Percentiles rank a stretch among this genome's conserved stretches.
Evolutionary conservation across 2,329 filamentous ascomycete genomes (phyloP).

Genomic region (Pezicula rhizophila): DNA sequence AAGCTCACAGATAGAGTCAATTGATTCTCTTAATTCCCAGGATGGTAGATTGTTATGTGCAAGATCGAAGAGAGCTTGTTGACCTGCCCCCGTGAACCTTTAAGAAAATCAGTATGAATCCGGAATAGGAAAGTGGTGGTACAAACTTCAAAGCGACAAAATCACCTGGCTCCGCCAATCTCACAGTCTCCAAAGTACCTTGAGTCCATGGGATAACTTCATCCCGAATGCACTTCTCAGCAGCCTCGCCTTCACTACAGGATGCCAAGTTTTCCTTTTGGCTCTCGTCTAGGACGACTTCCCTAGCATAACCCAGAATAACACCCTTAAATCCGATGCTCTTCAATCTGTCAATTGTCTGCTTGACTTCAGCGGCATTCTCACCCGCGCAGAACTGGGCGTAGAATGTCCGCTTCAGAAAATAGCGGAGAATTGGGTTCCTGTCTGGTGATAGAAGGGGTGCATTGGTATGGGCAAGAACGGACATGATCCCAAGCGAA

Average conservation of each 20-base stretch:
- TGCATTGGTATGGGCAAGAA: slow-evolving; percentile 63
- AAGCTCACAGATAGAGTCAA: slow-evolving; percentile 68
- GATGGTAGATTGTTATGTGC: slow-evolving; percentile 56
- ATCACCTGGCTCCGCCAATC: slow-evolving; percentile 42
- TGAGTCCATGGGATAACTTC: slow-evolving; percentile 68
- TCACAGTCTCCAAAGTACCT: slow-evolving; percentile 69
- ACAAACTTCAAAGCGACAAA: slow-evolving; percentile 48
- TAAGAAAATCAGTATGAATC: background rate
- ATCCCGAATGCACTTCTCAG: slow-evolving; percentile 40
- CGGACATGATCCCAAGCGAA: slow-evolving; percentile 61
- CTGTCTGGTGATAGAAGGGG: slow-evolving; percentile 65
- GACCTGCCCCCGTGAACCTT: slow-evolving; percentile 76
- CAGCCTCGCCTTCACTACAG: slow-evolving; percentile 41
- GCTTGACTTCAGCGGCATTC: slow-evolving; percentile 59
- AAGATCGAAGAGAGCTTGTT: slow-evolving; percentile 62
- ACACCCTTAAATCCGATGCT: slow-evolving; percentile 75
- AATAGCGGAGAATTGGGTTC: slow-evolving; percentile 63
- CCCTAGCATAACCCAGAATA: slow-evolving; percentile 76
- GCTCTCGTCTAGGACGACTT: slow-evolving; percentile 63
- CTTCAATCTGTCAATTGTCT: slow-evolving; percentile 61
- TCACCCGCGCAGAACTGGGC: slow-evolving; percentile 87
- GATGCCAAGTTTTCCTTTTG: slow-evolving; percentile 40
- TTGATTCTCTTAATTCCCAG: slow-evolving; percentile 58
- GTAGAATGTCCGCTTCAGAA: slow-evolving; percentile 81
- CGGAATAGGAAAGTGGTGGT: background rate